Evolutionary conservation across 331 rosid species (phyloP), one percentile per base, ranked within the genome.

Genomic region (Pyracantha coccinea): DNA sequence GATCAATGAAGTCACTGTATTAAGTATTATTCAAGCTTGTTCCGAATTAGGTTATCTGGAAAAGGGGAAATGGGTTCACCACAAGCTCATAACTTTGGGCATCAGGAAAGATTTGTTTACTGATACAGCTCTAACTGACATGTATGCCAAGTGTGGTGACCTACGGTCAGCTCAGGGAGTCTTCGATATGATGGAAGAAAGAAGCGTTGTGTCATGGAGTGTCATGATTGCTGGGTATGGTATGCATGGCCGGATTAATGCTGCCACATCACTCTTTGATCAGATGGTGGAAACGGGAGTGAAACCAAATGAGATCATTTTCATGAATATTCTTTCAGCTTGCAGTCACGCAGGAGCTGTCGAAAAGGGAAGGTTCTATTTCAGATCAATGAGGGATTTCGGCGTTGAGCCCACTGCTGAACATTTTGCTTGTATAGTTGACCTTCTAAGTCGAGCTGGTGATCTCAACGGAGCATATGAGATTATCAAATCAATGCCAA

Each of bases 31-130:
- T 75, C 97, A 94, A 91, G 97, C 98, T 76, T 91, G 95, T 83
- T 87, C 96, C 59, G 85, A 82, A 83, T 79, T 88, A 81, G 97
- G 99, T 75, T 83, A 85, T 82, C 83, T 88, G 17, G 89, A 88
- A 67, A 90, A 87, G 83, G 99, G 99, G 66, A 94, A 90, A 87
- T 92, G 95, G 97, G 82, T 91, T 84, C 98, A 90, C 89, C 93
- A 91, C 77, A 90, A 90, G 82, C 76, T 90, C 77, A 73, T 91
- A 70, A 83, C 82, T 24, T 84, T 65, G 20, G 96, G 95, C 25
- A 2, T 83, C 53, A 73, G 74, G 41, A 80, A 81, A 60, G 86
- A 90, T 81, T 81, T 82, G 28, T 94, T 84, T 75, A 73, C 90
- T 11, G 82, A 83, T 66, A 90, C 96, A 23, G 88, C 96, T 75